phyloP scores from a whole-genome alignment of 2,329 filamentous ascomycete species.

The Paracoccidioides lutzii region DNA sequence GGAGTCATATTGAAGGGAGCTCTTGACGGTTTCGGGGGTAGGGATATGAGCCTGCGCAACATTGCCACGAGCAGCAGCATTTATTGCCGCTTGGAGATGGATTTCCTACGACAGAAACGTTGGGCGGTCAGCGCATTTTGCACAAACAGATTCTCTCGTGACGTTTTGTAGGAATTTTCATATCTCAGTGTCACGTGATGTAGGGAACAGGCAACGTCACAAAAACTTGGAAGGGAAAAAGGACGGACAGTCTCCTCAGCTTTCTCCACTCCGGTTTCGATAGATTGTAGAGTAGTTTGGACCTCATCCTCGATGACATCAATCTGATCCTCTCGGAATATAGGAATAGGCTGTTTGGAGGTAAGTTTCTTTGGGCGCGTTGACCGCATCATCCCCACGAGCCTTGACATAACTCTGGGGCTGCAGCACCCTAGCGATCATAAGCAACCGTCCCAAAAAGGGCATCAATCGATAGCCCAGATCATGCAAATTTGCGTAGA shows the following conservation, averaged over 20 bases:
- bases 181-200: conserved; percentile 26
- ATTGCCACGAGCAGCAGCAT: conserved; percentile 48
- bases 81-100: conserved; percentile 79
- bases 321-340: conserved; percentile 83
- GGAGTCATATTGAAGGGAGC: conserved; percentile 69
- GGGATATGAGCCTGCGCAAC: conserved; percentile 53
- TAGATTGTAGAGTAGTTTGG: conserved; percentile 66
- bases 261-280: conserved; percentile 94
- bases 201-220: conserved; percentile 20
- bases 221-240: conserved; percentile 16
- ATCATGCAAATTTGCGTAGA: conserved; percentile 41
- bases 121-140: conserved; percentile 2
- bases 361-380: conserved; percentile 60
- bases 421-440: conserved; percentile 26
- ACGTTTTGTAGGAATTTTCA: conserved; percentile 1
- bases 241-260: conserved; percentile 88
- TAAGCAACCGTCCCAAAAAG: conserved; percentile 45
- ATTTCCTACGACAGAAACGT: conserved; percentile 54
- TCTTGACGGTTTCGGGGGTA: conserved; percentile 50
- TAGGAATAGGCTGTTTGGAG: conserved; percentile 73
- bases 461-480: conserved; percentile 49
- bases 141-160: neutral
- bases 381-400: conserved; percentile 33
- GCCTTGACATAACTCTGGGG: conserved; percentile 34
- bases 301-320: conserved; percentile 78